These are phyloP conservation scores for Boletus coccyginus DNA, from an alignment of 768 basidiomycete genomes.

Conservation along the genomic window DNA sequence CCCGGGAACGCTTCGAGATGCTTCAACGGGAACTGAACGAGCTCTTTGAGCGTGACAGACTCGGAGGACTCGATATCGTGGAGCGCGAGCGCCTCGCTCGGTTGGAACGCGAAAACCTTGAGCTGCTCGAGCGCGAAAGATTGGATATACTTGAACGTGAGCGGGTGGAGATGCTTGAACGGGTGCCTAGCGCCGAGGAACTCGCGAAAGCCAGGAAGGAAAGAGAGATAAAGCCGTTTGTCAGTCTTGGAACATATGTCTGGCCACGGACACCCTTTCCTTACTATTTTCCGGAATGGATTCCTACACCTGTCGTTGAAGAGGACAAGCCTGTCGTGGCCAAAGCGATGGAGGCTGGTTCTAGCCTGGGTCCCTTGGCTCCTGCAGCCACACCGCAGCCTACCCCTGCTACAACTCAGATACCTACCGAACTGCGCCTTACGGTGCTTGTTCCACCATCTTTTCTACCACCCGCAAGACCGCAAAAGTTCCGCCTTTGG, in stretches of 20 bases:
- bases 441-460: slow-evolving; percentile 59
- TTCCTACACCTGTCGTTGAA: slow-evolving; percentile 28
- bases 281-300: slow-evolving; percentile 35
- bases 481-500: slow-evolving; percentile 60
- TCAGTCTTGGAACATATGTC: slow-evolving; percentile 28
- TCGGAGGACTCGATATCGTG: slow-evolving; percentile 25
- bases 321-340: slow-evolving; percentile 21
- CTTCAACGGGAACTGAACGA: slow-evolving; percentile 34
- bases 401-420: slow-evolving; percentile 9
- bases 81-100: slow-evolving; percentile 30
- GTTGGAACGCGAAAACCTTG: slow-evolving; percentile 30
- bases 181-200: slow-evolving; percentile 33
- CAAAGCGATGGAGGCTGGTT: slow-evolving; percentile 17
- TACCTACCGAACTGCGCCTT: slow-evolving; percentile 34
- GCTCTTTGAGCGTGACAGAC: slow-evolving; percentile 29
- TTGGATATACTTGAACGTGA: slow-evolving; percentile 31
- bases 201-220: slow-evolving; percentile 30
- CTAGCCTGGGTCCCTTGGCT: slow-evolving; percentile 31
- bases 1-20: slow-evolving; percentile 28
- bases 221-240: slow-evolving; percentile 28
- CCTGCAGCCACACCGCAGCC: slow-evolving; percentile 4
- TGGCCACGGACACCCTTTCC: slow-evolving; percentile 33
- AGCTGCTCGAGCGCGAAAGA: slow-evolving; percentile 30
- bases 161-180: slow-evolving; percentile 30
- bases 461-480: slow-evolving; percentile 55